A percentile compares a stretch with the other conserved stretches of the same genome.
phyloP scores from a whole-genome alignment of 1,284 basidiomycete genomes.

The Melampsora abietis-canadensis region DNA sequence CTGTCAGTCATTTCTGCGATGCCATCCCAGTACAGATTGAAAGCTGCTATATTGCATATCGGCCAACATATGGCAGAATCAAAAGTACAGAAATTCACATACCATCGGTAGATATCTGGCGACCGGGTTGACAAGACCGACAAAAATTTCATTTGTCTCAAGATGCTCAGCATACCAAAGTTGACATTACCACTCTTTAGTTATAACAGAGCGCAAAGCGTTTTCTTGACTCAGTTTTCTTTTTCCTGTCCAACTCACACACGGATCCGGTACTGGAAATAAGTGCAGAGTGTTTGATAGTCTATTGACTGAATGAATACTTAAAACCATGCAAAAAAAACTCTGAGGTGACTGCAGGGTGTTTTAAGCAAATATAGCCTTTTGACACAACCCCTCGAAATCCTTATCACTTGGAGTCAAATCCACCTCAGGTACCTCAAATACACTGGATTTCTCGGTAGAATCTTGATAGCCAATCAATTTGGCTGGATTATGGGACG shows the following conservation, averaged over 20 bases:
- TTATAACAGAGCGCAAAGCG: not conserved
- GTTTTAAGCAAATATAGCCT: not conserved
- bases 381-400: not conserved
- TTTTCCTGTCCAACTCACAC: not conserved
- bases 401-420: not conserved
- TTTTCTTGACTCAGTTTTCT: constrained; percentile 4
- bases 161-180: constrained; percentile 20
- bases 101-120: constrained; percentile 18
- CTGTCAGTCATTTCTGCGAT: not conserved
- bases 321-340: no score
- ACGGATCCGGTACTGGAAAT: no score
- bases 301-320: no score
- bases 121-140: constrained; percentile 25
- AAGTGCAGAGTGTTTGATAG: no score
- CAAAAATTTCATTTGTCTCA: constrained; percentile 8
- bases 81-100: not conserved
- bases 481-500: constrained; percentile 13
- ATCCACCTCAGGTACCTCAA: no score
- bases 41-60: not conserved
- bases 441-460: no score
- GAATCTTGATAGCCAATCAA: no score
- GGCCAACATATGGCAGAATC: no score
- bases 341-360: constrained; percentile 6
- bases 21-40: not conserved
- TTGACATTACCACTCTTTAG: constrained; percentile 15